Conservation (phyloP, 129 eudicot species). For the Flaveria linearis region DNA sequence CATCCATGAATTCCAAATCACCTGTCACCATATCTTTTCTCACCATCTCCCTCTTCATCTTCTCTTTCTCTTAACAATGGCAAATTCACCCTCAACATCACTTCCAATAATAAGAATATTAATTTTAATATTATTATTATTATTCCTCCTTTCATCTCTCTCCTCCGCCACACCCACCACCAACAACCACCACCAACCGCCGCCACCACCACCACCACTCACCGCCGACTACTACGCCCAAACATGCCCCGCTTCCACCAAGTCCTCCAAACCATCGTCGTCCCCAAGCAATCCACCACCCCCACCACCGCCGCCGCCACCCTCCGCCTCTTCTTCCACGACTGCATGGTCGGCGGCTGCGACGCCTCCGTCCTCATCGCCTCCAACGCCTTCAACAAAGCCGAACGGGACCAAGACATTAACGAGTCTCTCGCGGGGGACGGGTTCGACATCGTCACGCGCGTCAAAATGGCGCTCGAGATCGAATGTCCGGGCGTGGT, state of each 20-base stretch:
- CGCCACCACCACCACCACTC: conserved; percentile 35
- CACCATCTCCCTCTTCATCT: conserved; percentile 24
- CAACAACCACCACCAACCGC: conserved; percentile 6
- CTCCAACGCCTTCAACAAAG: conserved; percentile 48
- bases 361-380: conserved; percentile 62
- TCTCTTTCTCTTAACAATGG: conserved; percentile 32
- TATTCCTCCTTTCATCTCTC: conserved; percentile 31
- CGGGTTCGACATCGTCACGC: conserved; percentile 53
- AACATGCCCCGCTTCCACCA: conserved; percentile 44
- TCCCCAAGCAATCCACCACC: conserved; percentile 38
- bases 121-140: too few relatives aligned
- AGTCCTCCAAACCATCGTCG: conserved; percentile 35
- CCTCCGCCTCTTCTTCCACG: conserved; percentile 71
- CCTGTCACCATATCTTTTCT: conserved; percentile 22
- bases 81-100: conserved; percentile 24
- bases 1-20: conserved; percentile 15
- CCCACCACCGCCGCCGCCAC: conserved; percentile 79
- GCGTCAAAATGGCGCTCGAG: conserved; percentile 63
- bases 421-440: conserved; percentile 64
- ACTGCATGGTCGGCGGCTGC: conserved; percentile 72
- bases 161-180: conserved; percentile 26
- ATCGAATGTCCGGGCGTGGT: conserved; percentile 60
- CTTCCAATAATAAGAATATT: neutral
- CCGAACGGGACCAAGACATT: conserved; percentile 58
- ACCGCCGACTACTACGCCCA: conserved; percentile 45